phyloP scores from a whole-genome alignment of 441 rosid species.

The Gossypium schwendimanii region DNA sequence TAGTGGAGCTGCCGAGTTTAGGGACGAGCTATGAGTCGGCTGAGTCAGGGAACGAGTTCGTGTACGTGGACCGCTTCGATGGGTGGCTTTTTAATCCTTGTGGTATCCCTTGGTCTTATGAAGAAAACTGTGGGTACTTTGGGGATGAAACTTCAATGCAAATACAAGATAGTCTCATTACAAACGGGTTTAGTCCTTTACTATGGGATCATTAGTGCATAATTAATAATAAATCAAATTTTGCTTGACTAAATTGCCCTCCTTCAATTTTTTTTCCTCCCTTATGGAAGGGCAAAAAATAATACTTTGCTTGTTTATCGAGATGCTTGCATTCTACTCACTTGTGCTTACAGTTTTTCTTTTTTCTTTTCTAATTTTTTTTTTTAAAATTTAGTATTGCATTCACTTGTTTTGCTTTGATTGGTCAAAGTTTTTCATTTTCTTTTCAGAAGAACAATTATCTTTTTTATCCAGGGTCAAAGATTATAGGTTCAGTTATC shows the following conservation, averaged over 20 bases:
- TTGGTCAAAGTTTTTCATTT: not conserved
- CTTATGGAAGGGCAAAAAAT: not conserved
- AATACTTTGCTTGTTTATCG: conserved; percentile 10
- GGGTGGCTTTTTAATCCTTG: conserved; percentile 30
- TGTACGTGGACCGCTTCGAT: conserved; percentile 38
- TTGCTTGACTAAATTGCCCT: not conserved
- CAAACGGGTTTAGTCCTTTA: conserved; percentile 23
- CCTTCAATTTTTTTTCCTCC: not conserved
- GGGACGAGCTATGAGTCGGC: conserved; percentile 40
- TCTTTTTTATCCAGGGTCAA: not conserved
- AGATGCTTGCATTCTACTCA: not conserved
- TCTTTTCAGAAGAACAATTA: too few relatives aligned
- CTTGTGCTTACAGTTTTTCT: not conserved
- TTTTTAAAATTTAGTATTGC: not conserved
- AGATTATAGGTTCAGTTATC: not conserved
- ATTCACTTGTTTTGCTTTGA: not conserved
- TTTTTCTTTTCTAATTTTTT: not conserved
- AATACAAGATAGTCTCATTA: conserved; percentile 24
- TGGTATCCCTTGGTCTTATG: conserved; percentile 35
- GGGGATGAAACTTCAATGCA: conserved; percentile 27
- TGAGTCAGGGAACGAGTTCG: conserved; percentile 44
- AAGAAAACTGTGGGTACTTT: conserved; percentile 23
- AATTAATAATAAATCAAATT: not conserved
- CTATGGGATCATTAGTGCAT: conserved; percentile 27
- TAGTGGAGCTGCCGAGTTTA: conserved; percentile 50